Evolutionary conservation across 164 flowering plant genomes (phyloP).

Genomic region (Cinnamomum chago): DNA sequence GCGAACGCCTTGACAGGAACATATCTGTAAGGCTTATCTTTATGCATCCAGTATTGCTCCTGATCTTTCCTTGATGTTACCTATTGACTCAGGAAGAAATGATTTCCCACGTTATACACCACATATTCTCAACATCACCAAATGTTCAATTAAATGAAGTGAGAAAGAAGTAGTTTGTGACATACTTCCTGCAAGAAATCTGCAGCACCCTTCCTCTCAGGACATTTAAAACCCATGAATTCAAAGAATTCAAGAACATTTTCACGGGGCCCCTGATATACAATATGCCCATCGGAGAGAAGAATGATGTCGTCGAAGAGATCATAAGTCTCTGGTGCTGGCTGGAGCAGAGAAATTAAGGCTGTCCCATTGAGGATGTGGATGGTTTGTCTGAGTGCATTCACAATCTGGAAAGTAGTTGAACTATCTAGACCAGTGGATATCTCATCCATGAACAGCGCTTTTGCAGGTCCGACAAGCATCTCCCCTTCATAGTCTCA

Average conservation of each 20-base stretch:
- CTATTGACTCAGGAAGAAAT: slow-evolving; percentile 17
- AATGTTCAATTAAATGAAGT: not conserved
- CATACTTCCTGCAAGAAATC: slow-evolving; percentile 59
- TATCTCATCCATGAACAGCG: slow-evolving; percentile 63
- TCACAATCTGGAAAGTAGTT: slow-evolving; percentile 49
- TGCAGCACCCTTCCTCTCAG: slow-evolving; percentile 52
- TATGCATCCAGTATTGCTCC: slow-evolving; percentile 50
- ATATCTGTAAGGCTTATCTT: slow-evolving; percentile 41
- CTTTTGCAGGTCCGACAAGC: slow-evolving; percentile 53
- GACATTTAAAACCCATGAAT: slow-evolving; percentile 50
- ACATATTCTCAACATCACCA: not conserved
- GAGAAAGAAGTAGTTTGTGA: not conserved
- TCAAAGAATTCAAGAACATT: slow-evolving; percentile 52
- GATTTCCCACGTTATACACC: not conserved
- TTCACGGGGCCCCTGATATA: slow-evolving; percentile 56
- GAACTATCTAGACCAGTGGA: slow-evolving; percentile 59
- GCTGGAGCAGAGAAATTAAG: slow-evolving; percentile 50
- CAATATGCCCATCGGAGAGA: slow-evolving; percentile 50
- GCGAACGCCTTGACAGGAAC: slow-evolving; percentile 41
- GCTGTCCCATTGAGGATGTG: slow-evolving; percentile 42
- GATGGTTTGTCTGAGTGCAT: slow-evolving; percentile 39
- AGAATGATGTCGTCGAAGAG: slow-evolving; percentile 59
- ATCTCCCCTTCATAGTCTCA: slow-evolving; percentile 38
- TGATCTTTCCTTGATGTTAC: slow-evolving; percentile 70
- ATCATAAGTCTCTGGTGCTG: slow-evolving; percentile 54